Percentiles rank a stretch among this genome's conserved stretches.
phyloP scores from a whole-genome alignment of 306 rosid species.

The Acacia melanoxylon region DNA sequence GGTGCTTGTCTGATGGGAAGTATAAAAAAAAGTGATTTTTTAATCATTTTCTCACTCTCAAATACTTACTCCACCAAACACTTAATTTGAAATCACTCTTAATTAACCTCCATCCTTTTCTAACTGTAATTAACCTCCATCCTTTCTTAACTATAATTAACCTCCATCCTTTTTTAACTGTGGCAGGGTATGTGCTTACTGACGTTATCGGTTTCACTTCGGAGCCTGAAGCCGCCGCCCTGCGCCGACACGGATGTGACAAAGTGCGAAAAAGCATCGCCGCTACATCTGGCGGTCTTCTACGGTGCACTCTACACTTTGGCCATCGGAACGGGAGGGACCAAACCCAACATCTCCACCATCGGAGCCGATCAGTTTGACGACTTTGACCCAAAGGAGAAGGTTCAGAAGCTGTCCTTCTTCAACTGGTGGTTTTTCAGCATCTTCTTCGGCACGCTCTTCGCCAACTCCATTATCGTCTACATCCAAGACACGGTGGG shows the following conservation, averaged over 20 bases:
- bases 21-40: too few species aligned
- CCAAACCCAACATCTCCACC: constrained; percentile 92
- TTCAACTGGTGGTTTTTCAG: constrained; percentile 98
- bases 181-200: constrained; percentile 52
- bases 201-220: constrained; percentile 54
- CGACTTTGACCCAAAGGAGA: constrained; percentile 75
- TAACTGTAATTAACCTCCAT: neutral
- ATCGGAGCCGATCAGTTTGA: constrained; percentile 97
- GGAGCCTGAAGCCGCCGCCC: constrained; percentile 42
- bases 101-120: neutral
- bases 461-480: constrained; percentile 68
- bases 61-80: too few species aligned
- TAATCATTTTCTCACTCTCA: too few species aligned
- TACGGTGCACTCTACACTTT: constrained; percentile 62
- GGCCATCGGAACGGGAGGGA: constrained; percentile 86
- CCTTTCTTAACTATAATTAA: too few species aligned
- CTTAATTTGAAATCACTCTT: too few species aligned
- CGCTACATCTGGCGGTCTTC: constrained; percentile 44
- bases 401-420: constrained; percentile 71
- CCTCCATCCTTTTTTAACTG: neutral
- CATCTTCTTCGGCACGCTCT: constrained; percentile 84
- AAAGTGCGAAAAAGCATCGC: constrained; percentile 45
- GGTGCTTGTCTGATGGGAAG: too few species aligned
- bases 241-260: constrained; percentile 32
- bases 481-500: constrained; percentile 80